These are phyloP conservation scores for Athelia sp. DNA, from an alignment of 1,284 basidiomycete genomes.

Conservation along the genomic window DNA sequence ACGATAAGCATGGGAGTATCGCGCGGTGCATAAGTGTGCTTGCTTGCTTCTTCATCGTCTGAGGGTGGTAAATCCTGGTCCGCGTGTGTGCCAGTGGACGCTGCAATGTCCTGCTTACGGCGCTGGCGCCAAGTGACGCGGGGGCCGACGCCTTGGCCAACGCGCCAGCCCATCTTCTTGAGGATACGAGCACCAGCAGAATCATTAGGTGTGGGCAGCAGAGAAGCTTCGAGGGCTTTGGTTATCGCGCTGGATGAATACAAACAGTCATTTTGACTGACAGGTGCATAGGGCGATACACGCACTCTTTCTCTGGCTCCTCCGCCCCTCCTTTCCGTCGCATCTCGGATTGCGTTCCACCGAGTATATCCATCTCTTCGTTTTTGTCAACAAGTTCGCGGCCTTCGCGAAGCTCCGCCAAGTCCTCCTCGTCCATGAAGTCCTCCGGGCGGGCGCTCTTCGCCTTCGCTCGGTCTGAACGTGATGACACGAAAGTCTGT, in stretches of 20 bases:
- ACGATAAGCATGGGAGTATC: slow-evolving; percentile 68
- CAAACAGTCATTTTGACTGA: neutral
- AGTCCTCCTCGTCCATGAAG: slow-evolving; percentile 98
- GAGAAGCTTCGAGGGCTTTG: slow-evolving; percentile 50
- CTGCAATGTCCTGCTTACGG: slow-evolving; percentile 60
- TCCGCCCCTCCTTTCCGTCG: slow-evolving; percentile 24
- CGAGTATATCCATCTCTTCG: slow-evolving; percentile 67
- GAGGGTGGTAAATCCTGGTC: slow-evolving; percentile 41
- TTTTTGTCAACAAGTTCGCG: slow-evolving; percentile 72
- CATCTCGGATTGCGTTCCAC: slow-evolving; percentile 49
- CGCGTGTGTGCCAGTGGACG: slow-evolving; percentile 29
- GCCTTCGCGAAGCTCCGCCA: slow-evolving; percentile 74
- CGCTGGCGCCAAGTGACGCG: slow-evolving; percentile 79
- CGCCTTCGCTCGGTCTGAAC: slow-evolving; percentile 65
- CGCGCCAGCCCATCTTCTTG: slow-evolving; percentile 93
- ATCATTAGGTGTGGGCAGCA: slow-evolving; percentile 61
- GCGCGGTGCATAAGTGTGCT: slow-evolving; percentile 82
- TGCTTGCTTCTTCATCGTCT: slow-evolving; percentile 74
- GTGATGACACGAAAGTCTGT: slow-evolving; percentile 84
- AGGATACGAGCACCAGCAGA: slow-evolving; percentile 80
- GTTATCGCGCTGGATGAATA: slow-evolving; percentile 45
- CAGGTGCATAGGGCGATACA: slow-evolving; percentile 11
- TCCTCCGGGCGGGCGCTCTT: slow-evolving; percentile 72
- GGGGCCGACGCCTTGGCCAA: slow-evolving; percentile 91
- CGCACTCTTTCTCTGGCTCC: slow-evolving; percentile 56